These are phyloP conservation scores for Pseudogymnoascus sp. DNA, from an alignment of 2,329 filamentous ascomycete species.

Conservation along the genomic window DNA sequence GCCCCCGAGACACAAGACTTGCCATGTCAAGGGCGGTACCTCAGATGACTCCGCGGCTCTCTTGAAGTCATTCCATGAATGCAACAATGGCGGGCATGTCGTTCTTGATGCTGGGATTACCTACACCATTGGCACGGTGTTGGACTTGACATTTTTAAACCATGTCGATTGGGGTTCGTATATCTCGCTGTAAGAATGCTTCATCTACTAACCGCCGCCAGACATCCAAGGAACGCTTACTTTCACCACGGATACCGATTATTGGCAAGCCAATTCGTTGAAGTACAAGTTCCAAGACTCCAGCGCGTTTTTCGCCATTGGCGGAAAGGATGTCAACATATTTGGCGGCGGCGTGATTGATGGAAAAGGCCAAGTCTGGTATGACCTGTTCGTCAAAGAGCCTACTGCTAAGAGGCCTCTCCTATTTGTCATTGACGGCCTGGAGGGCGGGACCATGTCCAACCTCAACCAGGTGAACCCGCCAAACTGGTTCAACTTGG, in stretches of 20 bases:
- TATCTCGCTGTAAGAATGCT: not conserved
- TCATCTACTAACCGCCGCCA: constrained; percentile 18
- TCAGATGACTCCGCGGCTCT: constrained; percentile 36
- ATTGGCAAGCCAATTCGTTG: constrained; percentile 59
- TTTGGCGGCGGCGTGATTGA: constrained; percentile 57
- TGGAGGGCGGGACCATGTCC: constrained; percentile 48
- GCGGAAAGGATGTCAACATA: constrained; percentile 57
- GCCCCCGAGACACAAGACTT: not conserved
- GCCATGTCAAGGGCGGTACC: constrained; percentile 22
- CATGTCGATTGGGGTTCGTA: constrained; percentile 49
- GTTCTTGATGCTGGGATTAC: constrained; percentile 42
- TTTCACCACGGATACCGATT: constrained; percentile 59
- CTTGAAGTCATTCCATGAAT: constrained; percentile 44
- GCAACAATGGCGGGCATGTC: constrained; percentile 54
- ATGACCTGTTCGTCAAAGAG: constrained; percentile 44
- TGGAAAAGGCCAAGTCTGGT: constrained; percentile 58
- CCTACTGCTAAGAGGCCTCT: constrained; percentile 50
- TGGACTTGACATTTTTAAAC: constrained; percentile 57
- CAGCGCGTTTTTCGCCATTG: constrained; percentile 58
- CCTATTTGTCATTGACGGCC: constrained; percentile 46
- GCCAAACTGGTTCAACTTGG: constrained; percentile 51
- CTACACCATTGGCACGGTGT: constrained; percentile 54
- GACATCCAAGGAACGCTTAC: constrained; percentile 50
- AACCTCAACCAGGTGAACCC: constrained; percentile 53
- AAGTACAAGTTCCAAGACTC: constrained; percentile 57